These are phyloP conservation scores for Phytomonas sp. DNA, from an alignment of 208 protist species.

Conservation along the genomic window DNA sequence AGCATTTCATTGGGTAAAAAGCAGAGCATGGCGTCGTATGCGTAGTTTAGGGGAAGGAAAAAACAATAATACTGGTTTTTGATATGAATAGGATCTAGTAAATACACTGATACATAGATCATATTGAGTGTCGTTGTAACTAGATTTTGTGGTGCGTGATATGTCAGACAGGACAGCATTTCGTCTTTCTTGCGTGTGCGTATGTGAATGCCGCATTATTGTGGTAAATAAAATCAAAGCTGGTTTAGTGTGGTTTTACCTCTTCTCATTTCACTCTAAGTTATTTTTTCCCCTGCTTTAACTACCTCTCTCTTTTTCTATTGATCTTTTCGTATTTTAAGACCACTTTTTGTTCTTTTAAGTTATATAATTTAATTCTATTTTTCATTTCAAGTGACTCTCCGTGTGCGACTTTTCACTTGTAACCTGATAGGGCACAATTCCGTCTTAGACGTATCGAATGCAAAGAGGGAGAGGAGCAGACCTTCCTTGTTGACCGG, in stretches of 20 bases:
- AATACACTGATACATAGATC: too few species aligned
- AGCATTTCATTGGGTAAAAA: too few species aligned
- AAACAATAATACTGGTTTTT: too few species aligned
- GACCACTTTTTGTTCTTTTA: neutral
- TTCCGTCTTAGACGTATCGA: neutral
- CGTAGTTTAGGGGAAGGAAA: too few species aligned
- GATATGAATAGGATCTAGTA: too few species aligned
- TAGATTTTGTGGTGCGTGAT: too few species aligned
- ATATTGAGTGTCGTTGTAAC: too few species aligned
- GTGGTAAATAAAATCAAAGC: slow-evolving; percentile 1
- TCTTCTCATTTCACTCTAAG: neutral
- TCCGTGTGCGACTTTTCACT: neutral
- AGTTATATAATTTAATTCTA: neutral
- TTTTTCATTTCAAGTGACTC: neutral
- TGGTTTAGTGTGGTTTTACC: neutral
- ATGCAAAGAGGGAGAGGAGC: neutral
- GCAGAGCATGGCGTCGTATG: too few species aligned
- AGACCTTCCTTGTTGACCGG: neutral
- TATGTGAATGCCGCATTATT: slow-evolving; percentile 6
- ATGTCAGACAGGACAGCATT: too few species aligned
- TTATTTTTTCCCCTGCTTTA: neutral
- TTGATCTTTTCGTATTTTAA: neutral
- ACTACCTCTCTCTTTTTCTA: neutral
- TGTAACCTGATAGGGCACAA: neutral
- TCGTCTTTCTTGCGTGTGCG: slow-evolving; percentile 11